These are phyloP conservation scores for Cladosporium velox DNA, from an alignment of 2,329 filamentous ascomycete species.

Conservation along the genomic window DNA sequence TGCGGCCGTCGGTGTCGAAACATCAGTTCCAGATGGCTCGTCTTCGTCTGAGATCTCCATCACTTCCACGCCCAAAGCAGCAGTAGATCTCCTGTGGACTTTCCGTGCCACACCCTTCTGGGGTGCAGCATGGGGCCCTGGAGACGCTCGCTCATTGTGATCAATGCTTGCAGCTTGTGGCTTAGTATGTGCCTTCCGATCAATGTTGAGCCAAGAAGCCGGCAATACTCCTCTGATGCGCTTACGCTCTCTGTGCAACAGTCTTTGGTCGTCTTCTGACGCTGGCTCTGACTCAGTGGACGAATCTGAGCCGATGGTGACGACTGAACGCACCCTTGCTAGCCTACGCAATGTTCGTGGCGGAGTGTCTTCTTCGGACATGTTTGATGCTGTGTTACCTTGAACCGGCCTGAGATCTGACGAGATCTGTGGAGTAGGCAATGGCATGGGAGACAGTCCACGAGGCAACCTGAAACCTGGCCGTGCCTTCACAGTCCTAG, in stretches of 20 bases:
- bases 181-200: conserved; percentile 37
- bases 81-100: conserved; percentile 2
- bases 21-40: background rate
- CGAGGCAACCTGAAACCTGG: conserved; percentile 29
- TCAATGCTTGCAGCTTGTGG: background rate
- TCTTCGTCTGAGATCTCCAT: conserved; percentile 13
- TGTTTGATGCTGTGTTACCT: background rate
- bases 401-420: conserved; percentile 27
- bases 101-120: conserved; percentile 35
- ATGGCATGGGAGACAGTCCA: conserved; percentile 28
- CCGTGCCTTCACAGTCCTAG: conserved; percentile 9
- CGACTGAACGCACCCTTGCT: conserved; percentile 4
- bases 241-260: conserved; percentile 40
- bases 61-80: background rate
- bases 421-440: conserved; percentile 35
- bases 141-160: conserved; percentile 20
- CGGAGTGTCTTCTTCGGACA: conserved; percentile 5
- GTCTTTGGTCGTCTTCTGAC: conserved; percentile 36
- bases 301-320: conserved; percentile 21
- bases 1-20: background rate
- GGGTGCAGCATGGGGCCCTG: conserved; percentile 21
- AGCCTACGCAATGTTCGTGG: conserved; percentile 11
- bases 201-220: conserved; percentile 53
- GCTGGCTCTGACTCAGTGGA: conserved; percentile 27
- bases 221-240: conserved; percentile 53